A percentile compares a stretch with the other conserved stretches of the same genome.
Conservation (phyloP, 306 rosid species). For the Ormosia semicastrata region DNA sequence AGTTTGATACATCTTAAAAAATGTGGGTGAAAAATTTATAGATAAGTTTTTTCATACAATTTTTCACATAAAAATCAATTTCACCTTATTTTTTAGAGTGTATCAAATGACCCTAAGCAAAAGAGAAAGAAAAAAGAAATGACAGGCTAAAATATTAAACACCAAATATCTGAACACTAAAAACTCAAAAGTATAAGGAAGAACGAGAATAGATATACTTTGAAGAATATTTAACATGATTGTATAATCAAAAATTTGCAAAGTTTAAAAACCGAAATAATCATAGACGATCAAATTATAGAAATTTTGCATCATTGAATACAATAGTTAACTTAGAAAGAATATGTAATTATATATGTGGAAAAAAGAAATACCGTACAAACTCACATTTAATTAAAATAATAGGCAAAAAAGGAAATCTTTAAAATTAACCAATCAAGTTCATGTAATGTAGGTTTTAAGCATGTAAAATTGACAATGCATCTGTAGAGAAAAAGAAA, state of each 20-base stretch:
- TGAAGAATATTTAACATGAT: not conserved
- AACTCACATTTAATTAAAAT: not conserved
- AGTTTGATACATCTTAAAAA: not conserved
- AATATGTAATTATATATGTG: not conserved
- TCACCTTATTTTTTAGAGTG: not conserved
- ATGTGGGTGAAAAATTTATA: not conserved
- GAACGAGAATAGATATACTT: not conserved
- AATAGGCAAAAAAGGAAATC: not conserved
- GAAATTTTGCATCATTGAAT: not conserved
- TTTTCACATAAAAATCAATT: not conserved
- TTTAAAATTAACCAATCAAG: constrained; percentile 6
- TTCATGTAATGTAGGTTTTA: not conserved
- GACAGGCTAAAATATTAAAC: not conserved
- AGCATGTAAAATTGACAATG: not conserved
- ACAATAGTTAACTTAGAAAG: no score
- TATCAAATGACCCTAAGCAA: not conserved
- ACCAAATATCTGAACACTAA: not conserved
- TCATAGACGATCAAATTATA: no score
- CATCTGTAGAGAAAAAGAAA: not conserved
- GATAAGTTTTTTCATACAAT: not conserved
- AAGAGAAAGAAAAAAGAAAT: not conserved
- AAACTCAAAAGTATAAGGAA: not conserved
- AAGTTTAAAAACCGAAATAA: not conserved
- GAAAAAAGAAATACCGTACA: not conserved
- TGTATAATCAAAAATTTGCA: not conserved